Evolutionary conservation across 1,139 yeast species (phyloP).

Genomic region (Lodderomyces beijingensis): DNA sequence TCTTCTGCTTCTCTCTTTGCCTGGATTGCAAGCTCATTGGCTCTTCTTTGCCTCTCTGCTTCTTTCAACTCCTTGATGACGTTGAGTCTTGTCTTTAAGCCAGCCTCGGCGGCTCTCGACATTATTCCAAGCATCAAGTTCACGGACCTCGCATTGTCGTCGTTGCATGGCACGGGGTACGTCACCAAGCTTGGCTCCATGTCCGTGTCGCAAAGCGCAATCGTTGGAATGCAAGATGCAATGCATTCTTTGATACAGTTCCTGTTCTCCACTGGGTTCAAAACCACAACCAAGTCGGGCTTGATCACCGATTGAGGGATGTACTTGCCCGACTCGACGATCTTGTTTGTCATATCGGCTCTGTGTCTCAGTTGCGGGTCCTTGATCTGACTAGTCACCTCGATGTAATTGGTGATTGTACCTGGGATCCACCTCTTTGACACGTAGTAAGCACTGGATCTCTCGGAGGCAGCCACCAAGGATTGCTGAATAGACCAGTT

Average conservation of each 20-base stretch:
- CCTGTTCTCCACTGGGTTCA: constrained; percentile 87
- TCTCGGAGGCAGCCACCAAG: constrained; percentile 73
- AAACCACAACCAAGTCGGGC: constrained; percentile 82
- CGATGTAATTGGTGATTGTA: constrained; percentile 79
- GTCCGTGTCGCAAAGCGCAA: constrained; percentile 91
- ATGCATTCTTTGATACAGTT: constrained; percentile 80
- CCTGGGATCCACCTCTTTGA: constrained; percentile 93
- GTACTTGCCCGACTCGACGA: constrained; percentile 48
- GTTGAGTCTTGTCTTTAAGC: constrained; percentile 54
- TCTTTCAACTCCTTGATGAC: constrained; percentile 20
- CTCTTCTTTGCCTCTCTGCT: constrained; percentile 1
- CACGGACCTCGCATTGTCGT: constrained; percentile 82
- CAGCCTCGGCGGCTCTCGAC: constrained; percentile 80
- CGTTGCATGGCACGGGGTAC: constrained; percentile 94
- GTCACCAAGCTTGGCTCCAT: constrained; percentile 86
- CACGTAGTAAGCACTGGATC: constrained; percentile 78
- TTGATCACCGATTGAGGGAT: constrained; percentile 48
- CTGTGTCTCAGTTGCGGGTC: constrained; percentile 47
- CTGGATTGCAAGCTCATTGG: no score
- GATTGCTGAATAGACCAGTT: constrained; percentile 66
- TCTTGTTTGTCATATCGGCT: constrained; percentile 44
- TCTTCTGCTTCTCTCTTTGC: no score
- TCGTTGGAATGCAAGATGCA: constrained; percentile 81
- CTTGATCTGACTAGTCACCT: constrained; percentile 71
- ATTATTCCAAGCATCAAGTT: constrained; percentile 78